Percentiles rank a stretch among this genome's conserved stretches.
phyloP scores from a whole-genome alignment of 345 rosid genomes.

The Syzygium aromaticum region DNA sequence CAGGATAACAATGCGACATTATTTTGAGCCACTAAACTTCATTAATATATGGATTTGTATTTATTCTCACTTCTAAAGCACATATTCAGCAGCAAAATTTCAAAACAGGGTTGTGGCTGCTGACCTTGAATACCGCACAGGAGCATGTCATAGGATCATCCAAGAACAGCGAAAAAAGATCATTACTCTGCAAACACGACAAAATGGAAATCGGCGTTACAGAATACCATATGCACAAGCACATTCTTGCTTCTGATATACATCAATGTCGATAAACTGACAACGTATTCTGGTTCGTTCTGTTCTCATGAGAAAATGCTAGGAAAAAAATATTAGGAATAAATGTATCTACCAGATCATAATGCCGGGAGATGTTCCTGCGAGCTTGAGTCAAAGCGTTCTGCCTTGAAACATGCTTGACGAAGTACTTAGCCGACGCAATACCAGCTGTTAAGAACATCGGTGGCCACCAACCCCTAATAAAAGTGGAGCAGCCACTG shows the following conservation, averaged over 20 bases:
- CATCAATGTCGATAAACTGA: not conserved
- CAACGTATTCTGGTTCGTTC: not conserved
- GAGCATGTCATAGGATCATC: slow-evolving; percentile 91
- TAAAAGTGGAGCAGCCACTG: not conserved
- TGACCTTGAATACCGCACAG: slow-evolving; percentile 70
- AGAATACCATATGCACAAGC: not conserved
- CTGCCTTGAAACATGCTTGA: slow-evolving; percentile 59
- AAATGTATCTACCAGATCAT: slow-evolving; percentile 59
- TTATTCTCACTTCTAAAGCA: not conserved
- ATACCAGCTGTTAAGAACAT: slow-evolving; percentile 60
- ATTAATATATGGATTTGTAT: not conserved
- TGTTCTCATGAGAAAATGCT: not conserved
- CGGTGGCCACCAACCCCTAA: slow-evolving; percentile 98
- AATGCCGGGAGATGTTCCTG: slow-evolving; percentile 77
- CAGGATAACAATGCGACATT: not conserved
- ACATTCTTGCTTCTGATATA: not conserved
- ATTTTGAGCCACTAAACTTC: not conserved
- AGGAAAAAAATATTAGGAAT: not conserved
- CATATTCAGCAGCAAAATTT: not conserved
- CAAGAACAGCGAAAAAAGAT: slow-evolving; percentile 69
- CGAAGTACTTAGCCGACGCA: slow-evolving; percentile 71
- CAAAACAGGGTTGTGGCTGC: not conserved
- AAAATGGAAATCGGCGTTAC: not conserved
- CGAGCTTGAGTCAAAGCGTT: slow-evolving; percentile 90
- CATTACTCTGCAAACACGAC: slow-evolving; percentile 50